Base-by-base conservation (phyloP, 2,329 filamentous ascomycete species). In the Byssothecium circinans region DNA sequence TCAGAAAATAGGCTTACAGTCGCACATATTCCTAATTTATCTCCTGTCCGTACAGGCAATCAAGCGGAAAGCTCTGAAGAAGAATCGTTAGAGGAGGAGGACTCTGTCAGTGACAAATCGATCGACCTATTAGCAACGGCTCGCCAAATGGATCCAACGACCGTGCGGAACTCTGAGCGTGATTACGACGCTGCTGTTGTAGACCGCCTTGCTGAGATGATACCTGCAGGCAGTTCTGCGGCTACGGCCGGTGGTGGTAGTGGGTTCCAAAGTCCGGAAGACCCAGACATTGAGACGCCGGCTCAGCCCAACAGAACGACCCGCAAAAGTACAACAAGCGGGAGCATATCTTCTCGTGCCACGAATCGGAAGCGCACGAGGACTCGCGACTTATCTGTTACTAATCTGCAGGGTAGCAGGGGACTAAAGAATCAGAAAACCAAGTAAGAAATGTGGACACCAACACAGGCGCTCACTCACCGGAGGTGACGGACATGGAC, bases 211-310 rank as follows among this genome's bases (percentile, higher is more conserved):
- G 74, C 74, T 0, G 74, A 78, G 27, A 74, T 76, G 14, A 78
- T 79, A 29, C 74, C 74, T 0, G 72, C 75, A 1, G 76, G 76
- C 11, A 77, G 74, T 41, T 75, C 72, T 10, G 76, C 76, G 2
- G 78, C 76, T 0, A 76, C 75, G 2, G 75, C 73, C 3, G 76
- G 74, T 11, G 76, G 76, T 8, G 76, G 76, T 6, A 77, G 74
- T 34, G 76, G 76, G 0, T 77, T 74, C 47, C 73, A 71, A 30
- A 76, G 64, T 36, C 76, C 76, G 0, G 52, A 22, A 29, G 7
- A 5, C 12, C 5, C 12, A n/a, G 6, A 8, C 29, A 32, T 14
- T 12, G 29, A 32, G 10, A 32, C 14, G 29, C 12, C 29, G 12
- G 29, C 29, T 5, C 29, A 32, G 14, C 29, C 35, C 17, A 35